Base-by-base conservation (phyloP, 202 grass and related monocot species). In the Hordeum pubiflorum region DNA sequence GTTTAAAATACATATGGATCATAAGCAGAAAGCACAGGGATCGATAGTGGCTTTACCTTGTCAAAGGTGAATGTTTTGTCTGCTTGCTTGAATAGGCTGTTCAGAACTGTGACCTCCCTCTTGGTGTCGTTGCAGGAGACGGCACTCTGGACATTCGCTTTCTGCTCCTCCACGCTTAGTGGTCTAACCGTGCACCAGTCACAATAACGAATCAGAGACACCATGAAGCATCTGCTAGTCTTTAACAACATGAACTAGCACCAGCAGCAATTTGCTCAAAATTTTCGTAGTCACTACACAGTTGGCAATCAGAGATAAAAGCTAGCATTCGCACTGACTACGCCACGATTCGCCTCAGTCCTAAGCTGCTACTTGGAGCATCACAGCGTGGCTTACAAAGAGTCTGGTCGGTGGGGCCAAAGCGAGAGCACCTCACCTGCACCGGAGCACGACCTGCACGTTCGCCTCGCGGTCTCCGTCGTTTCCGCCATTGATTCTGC, bases 11-110 rank as follows among this genome's bases (percentile, higher is more conserved):
- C 11, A 12, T 56, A 12, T 56, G 58, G 36, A 21, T 0, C 39
- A 36, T 5, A 70, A 36, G 43, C 21, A 69, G 18, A 70, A 69
- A 18, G 18, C 27, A 36, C 24, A 79, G 15, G 54, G 21, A 20
- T 36, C 7, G 0, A 9, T 63, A 58, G 20, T 69, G 15, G 33
- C 3, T 38, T 78, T 64, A 97, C 94, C 91, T 90, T 97, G 62
- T 97, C 94, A 84, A 97, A 97, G 67, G 85, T 83, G 84, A 90
- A 97, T 18, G 82, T 93, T 78, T 84, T 93, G 78, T 97, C 87
- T 37, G 80, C 15, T 83, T 97, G 89, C 85, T 88, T 97, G 70
- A 91, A 65, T 34, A 90, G 68, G 72, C 65, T 91, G 46, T 86
- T 81, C 22, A 87, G 68, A 88, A 93, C 81, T 32, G 52, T 84